phyloP scores from a whole-genome alignment of 2,329 filamentous ascomycete species.

The Lachnellula suecica region DNA sequence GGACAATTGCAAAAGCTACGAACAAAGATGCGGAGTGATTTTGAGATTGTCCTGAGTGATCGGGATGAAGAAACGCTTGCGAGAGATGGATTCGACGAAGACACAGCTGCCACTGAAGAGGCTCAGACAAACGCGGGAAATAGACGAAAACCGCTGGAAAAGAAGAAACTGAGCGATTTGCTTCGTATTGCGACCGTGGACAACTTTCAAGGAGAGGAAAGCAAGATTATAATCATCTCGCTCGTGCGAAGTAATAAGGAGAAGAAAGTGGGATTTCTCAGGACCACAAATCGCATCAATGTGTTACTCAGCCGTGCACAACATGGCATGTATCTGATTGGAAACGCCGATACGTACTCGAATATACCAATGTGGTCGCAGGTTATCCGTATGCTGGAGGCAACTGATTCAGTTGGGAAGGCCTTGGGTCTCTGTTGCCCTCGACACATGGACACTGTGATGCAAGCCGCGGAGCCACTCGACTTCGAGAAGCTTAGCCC shows the following conservation, averaged over 20 bases:
- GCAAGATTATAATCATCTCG: constrained; percentile 67
- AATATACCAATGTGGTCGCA: constrained; percentile 62
- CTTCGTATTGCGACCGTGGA: constrained; percentile 59
- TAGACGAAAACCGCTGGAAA: constrained; percentile 9
- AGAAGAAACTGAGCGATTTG: constrained; percentile 25
- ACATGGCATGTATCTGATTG: constrained; percentile 71
- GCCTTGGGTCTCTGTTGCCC: constrained; percentile 57
- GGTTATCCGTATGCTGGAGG: constrained; percentile 52
- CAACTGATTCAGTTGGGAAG: constrained; percentile 45
- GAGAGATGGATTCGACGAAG: constrained; percentile 17
- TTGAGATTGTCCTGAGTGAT: constrained; percentile 32
- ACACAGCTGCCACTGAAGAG: constrained; percentile 2
- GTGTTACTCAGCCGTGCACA: constrained; percentile 65
- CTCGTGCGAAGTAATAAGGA: constrained; percentile 67
- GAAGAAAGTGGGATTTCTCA: constrained; percentile 62
- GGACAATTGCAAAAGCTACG: constrained; percentile 48
- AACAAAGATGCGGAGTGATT: constrained; percentile 23
- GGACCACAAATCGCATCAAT: constrained; percentile 65
- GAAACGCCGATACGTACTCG: constrained; percentile 58
- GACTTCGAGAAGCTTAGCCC: constrained; percentile 44
- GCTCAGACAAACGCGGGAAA: neutral
- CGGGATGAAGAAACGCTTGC: constrained; percentile 28
- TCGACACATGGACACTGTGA: constrained; percentile 52
- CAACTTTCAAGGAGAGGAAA: constrained; percentile 71
- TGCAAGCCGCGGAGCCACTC: constrained; percentile 17